Conservation (phyloP, 768 basidiomycete genomes). For the Rickenella mellea region DNA sequence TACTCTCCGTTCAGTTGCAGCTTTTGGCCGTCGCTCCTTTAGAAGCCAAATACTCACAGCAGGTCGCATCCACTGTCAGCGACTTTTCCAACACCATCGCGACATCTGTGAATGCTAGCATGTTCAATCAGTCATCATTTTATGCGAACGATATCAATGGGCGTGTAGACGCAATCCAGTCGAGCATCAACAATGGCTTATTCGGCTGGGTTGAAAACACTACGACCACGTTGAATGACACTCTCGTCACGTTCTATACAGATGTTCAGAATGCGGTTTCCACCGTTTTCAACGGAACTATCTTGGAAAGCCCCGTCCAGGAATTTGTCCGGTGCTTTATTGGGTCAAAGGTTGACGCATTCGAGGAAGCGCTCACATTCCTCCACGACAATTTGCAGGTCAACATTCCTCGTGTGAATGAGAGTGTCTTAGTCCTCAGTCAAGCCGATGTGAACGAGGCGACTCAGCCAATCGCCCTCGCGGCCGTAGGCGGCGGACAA, state of each 20-base stretch:
- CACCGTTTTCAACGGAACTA: constrained; percentile 73
- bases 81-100: constrained; percentile 68
- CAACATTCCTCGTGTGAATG: constrained; percentile 69
- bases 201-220: constrained; percentile 96
- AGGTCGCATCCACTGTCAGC: constrained; percentile 48
- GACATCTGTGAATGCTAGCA: constrained; percentile 68
- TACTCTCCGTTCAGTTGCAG: constrained; percentile 82
- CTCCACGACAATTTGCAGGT: constrained; percentile 80
- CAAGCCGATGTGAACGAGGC: constrained; percentile 63
- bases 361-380: constrained; percentile 87
- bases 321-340: constrained; percentile 86
- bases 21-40: constrained; percentile 71
- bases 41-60: constrained; percentile 53
- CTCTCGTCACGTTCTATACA: constrained; percentile 77
- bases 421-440: constrained; percentile 69
- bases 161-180: constrained; percentile 62
- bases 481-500: constrained; percentile 59
- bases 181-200: constrained; percentile 72
- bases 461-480: constrained; percentile 69
- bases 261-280: constrained; percentile 76
- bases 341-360: constrained; percentile 80
- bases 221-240: constrained; percentile 78
- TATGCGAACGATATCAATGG: constrained; percentile 76
- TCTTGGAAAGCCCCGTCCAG: constrained; percentile 71
- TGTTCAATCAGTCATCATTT: constrained; percentile 67